These are phyloP conservation scores for Cruciata laevipes DNA, from an alignment of 257 asterid species.

Conservation along the genomic window DNA sequence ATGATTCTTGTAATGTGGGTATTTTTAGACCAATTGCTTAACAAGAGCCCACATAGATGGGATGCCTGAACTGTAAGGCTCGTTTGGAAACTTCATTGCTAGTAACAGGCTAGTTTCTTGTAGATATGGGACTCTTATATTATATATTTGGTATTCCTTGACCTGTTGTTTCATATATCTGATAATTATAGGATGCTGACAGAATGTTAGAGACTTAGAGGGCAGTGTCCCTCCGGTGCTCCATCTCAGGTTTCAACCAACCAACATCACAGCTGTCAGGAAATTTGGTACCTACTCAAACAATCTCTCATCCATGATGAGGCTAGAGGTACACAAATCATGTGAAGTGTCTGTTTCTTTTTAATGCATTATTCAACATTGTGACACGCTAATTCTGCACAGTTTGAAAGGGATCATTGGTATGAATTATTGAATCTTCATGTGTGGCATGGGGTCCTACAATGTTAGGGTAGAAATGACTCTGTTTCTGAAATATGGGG, in stretches of 20 bases:
- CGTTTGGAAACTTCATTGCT: not conserved
- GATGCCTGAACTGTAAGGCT: not conserved
- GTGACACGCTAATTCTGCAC: too few relatives aligned
- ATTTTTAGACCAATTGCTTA: not conserved
- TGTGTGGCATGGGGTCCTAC: not conserved
- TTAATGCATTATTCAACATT: too few relatives aligned
- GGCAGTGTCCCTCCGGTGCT: not conserved
- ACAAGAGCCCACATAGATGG: not conserved
- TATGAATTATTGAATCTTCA: too few relatives aligned
- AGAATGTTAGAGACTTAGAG: not conserved
- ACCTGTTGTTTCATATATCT: too few relatives aligned
- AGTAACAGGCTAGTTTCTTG: not conserved
- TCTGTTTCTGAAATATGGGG: constrained; percentile 4
- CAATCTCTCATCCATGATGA: too few relatives aligned
- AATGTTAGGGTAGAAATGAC: constrained; percentile 4
- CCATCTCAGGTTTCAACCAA: not conserved
- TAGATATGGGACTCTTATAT: not conserved
- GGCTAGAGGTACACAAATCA: too few relatives aligned
- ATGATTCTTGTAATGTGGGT: not conserved
- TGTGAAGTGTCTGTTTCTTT: too few relatives aligned
- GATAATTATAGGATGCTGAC: too few relatives aligned
- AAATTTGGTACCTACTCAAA: constrained; percentile 1
- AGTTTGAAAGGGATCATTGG: too few relatives aligned
- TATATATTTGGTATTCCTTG: too few relatives aligned
- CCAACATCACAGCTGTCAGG: not conserved